Evolutionary conservation across 768 basidiomycete species (phyloP).

Genomic region (Mrakia blollopis): DNA sequence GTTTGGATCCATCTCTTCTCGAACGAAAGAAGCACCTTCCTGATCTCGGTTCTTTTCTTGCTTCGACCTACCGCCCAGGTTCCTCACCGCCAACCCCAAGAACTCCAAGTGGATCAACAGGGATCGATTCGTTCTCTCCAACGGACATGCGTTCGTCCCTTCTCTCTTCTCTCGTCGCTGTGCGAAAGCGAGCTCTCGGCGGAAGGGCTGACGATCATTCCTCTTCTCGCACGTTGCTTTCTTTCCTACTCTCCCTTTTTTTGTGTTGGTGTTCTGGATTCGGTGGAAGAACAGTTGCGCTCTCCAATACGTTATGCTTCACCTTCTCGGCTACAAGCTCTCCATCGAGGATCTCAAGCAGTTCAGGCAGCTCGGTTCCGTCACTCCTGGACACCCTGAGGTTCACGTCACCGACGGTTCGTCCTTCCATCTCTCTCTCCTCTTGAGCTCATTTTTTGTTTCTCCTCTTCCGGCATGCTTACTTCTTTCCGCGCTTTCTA

Average conservation of each 20-base stretch:
- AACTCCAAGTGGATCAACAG: conserved; percentile 92
- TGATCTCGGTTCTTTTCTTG: not conserved
- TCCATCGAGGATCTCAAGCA: conserved; percentile 85
- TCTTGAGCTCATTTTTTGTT: not conserved
- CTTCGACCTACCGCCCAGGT: conserved; percentile 50
- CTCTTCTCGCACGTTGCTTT: conserved; percentile 21
- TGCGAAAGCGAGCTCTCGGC: not conserved
- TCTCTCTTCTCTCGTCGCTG: not conserved
- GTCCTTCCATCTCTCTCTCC: not conserved
- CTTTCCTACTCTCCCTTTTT: not conserved
- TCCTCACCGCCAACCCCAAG: conserved; percentile 82
- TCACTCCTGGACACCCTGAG: conserved; percentile 93
- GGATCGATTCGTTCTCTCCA: conserved; percentile 94
- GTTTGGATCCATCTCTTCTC: not conserved
- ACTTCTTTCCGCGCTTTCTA: not conserved
- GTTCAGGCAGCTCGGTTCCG: conserved; percentile 85
- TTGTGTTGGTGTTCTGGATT: too few relatives aligned
- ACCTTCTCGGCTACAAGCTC: conserved; percentile 86
- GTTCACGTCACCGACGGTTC: conserved; percentile 61
- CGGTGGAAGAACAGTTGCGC: too few relatives aligned
- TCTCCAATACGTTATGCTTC: conserved; percentile 85
- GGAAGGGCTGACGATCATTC: not conserved
- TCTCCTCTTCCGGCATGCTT: not conserved
- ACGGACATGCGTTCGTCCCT: conserved; percentile 60
- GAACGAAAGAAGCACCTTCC: not conserved